phyloP scores from a whole-genome alignment of 306 rosid genomes.

The Malus orientalis region DNA sequence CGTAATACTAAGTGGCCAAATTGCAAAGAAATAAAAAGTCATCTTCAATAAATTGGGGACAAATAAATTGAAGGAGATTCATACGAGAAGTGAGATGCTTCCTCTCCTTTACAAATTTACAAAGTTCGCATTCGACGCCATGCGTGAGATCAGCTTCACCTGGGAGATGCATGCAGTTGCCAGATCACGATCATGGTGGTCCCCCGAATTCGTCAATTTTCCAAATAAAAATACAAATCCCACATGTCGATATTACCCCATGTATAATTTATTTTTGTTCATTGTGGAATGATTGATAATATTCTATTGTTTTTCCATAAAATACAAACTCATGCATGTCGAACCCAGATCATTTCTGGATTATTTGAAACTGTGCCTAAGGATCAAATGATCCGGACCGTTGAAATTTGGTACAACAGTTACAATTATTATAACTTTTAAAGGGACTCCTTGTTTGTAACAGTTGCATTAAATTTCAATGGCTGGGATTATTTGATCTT shows the following conservation, averaged over 20 bases:
- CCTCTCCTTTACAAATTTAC: background rate
- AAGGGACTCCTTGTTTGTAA: fast-evolving
- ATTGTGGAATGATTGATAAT: background rate
- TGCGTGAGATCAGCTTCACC: constrained; percentile 15
- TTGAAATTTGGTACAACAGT: no score
- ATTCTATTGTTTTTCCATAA: background rate
- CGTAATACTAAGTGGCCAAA: no score
- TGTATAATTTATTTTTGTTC: background rate
- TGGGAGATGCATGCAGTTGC: background rate
- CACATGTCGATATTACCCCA: background rate
- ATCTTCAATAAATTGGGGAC: no score
- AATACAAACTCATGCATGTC: background rate
- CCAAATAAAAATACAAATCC: background rate
- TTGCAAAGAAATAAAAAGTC: background rate
- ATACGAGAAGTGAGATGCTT: no score
- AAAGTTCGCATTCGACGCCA: background rate
- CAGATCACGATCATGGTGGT: background rate
- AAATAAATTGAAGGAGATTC: no score
- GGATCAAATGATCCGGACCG: fast-evolving
- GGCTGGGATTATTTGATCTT: fast-evolving
- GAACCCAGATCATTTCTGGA: no score
- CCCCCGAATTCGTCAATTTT: background rate
- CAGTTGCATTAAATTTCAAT: fast-evolving
- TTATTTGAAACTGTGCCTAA: no score
- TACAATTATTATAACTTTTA: no score